phyloP scores from a whole-genome alignment of 805 yeast species.

The Pichia sporocuriosa region DNA sequence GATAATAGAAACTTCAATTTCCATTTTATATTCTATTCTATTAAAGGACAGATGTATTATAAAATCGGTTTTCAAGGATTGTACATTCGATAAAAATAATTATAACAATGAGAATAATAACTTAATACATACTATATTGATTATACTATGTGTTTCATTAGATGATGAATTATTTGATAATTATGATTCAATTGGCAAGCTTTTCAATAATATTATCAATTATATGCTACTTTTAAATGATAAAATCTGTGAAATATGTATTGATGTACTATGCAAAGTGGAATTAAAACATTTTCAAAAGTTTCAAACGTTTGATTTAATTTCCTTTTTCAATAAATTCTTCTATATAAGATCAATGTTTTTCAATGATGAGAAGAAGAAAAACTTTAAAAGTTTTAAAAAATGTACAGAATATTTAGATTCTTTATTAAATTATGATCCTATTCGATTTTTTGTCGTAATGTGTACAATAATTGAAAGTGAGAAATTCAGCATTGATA shows the following conservation, averaged over 20 bases:
- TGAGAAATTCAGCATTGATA: background rate
- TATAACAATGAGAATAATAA: background rate
- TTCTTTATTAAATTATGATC: conserved; percentile 11
- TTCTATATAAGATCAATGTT: conserved; percentile 10
- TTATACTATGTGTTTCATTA: conserved; percentile 10
- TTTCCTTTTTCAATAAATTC: conserved; percentile 7
- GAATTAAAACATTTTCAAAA: conserved; percentile 4
- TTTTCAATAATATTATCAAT: background rate
- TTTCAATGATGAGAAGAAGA: conserved; percentile 2
- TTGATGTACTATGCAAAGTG: conserved; percentile 9
- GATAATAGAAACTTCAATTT: conserved; percentile 1
- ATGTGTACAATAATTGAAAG: conserved; percentile 14
- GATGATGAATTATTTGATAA: conserved; percentile 4
- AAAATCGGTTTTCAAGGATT: background rate
- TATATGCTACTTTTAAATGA: conserved; percentile 7
- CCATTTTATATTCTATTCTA: background rate
- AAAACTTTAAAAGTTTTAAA: conserved; percentile 10
- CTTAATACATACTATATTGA: conserved; percentile 7
- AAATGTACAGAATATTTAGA: conserved; percentile 14
- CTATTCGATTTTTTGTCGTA: conserved; percentile 10
- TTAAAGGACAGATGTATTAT: background rate
- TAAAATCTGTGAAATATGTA: conserved; percentile 6
- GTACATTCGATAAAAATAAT: background rate
- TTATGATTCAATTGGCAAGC: background rate
- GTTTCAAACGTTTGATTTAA: background rate